Evolutionary conservation across 768 basidiomycete genomes (phyloP).

Genomic region (Auriscalpium vulgare): DNA sequence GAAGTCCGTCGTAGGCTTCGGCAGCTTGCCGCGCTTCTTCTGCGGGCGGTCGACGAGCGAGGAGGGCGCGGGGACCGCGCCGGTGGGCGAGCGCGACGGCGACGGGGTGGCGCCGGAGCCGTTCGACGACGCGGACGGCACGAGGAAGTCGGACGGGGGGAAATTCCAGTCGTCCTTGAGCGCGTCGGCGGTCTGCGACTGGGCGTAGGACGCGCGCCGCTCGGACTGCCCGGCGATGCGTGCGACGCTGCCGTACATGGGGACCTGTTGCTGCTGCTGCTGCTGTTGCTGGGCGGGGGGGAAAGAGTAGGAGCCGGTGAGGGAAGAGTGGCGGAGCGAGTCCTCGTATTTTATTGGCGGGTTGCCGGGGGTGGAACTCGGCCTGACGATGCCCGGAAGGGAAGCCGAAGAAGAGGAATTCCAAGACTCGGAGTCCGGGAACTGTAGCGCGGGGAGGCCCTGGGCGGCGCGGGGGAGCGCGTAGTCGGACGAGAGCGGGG

Average conservation of each 20-base stretch:
- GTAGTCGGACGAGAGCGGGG: conserved; percentile 35
- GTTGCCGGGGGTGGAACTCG: conserved; percentile 18
- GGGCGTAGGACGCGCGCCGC: conserved; percentile 38
- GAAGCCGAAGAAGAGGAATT: conserved; percentile 3
- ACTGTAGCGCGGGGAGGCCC: conserved; percentile 28
- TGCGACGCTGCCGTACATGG: conserved; percentile 55
- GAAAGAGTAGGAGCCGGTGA: conserved; percentile 34
- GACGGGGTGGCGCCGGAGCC: conserved; percentile 26
- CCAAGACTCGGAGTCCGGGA: conserved; percentile 15
- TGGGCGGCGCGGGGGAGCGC: conserved; percentile 52
- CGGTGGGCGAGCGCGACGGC: conserved; percentile 45
- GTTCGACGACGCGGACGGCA: conserved; percentile 28
- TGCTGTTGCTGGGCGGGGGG: not conserved
- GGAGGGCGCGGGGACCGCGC: conserved; percentile 33
- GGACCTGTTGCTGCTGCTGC: conserved; percentile 27
- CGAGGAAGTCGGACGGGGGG: conserved; percentile 49
- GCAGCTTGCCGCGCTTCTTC: conserved; percentile 80
- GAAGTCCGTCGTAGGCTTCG: conserved; percentile 85
- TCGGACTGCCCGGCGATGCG: conserved; percentile 68
- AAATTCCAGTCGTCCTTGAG: conserved; percentile 70
- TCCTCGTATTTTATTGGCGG: conserved; percentile 65
- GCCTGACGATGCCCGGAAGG: conserved; percentile 15
- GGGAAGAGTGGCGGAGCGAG: conserved; percentile 57
- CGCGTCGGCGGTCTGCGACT: conserved; percentile 29
- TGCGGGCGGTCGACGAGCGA: conserved; percentile 68